Base-by-base conservation (phyloP, 2,329 filamentous ascomycete genomes). In the Cylindrodendrum hubeiense region DNA sequence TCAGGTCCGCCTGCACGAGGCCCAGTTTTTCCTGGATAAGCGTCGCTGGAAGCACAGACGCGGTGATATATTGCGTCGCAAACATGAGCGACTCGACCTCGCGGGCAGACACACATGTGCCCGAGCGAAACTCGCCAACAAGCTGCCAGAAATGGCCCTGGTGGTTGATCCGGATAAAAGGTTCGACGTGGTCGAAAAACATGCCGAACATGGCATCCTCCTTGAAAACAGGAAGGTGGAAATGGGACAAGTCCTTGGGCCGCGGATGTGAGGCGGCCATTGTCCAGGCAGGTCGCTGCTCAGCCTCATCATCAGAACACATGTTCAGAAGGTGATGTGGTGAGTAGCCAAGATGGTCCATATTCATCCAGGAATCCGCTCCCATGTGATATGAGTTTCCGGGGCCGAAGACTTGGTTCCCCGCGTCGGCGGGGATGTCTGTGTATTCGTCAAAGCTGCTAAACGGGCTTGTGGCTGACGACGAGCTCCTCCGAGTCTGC, bases 71-170 rank as follows among this genome's bases (percentile, higher is more conserved):
- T 24, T 69, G 67, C 24, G 57, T 57, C 1, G 67, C 60, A 33
- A 69, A 67, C 51, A 69, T 67, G 17, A 69, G 55, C 17, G 67
- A 61, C 30, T 69, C 67, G 8, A 65, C 58, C n/a, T 69, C 67
- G 33, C 50, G 47, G 22, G 21, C 33, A 13, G 44, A 64, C 19
- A 51, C 37, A 22, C 56, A 65, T 0, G 57, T 60, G 2, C 61
- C 67, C 19, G 67, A 53, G 19, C 67, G 65, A 26, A 61, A 69
- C 5, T 63, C 63, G 19, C 52, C 39, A 5, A 69, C 52, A 24
- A 69, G 26, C 55, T 69, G 67, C 67, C 67, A 69, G 26, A 62
- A 59, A 41, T 65, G 60, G 5, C 57, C 57, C 13, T 69, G 64
- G 44, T 69, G 67, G 10, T 44, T 58, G 5, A 66, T 63, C 13